Evolutionary conservation across 805 yeast genomes (phyloP), one percentile per base, ranked within the genome.

Genomic region (Saturnispora diversa): DNA sequence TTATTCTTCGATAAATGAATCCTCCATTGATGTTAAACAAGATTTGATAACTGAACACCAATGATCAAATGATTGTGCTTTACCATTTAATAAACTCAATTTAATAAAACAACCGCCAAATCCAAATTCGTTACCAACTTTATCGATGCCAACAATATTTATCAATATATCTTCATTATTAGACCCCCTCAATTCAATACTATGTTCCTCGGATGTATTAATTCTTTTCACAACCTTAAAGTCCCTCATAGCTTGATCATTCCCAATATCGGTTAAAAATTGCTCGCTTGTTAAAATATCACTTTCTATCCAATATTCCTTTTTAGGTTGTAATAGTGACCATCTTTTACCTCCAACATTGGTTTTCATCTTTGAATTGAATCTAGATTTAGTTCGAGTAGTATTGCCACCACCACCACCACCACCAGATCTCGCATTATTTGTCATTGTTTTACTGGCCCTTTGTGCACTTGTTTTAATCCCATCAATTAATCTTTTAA

Each of bases 81-180:
- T 39, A 2, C 62, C 61, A 4, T 45, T 45, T 8, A 48, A 22
- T 34, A 50, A 55, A 6, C 39, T 27, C 16, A 59, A 32, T 15
- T 51, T 54, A 6, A 58, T 41, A 23, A 53, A 53, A 39, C 63
- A 58, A 3, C 64, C 64, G 4, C 58, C 52, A 37, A 59, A 59
- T 12, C 63, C 64, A 43, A 44, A 58, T 31, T 58, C 60, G 11
- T 44, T 40, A 3, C 62, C 63, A 13, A 55, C 52, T 22, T 51
- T 55, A 27, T 52, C 55, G 25, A 52, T 52, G 6, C 49, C 34
- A 21, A 54, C 59, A 21, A 53, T 36, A 9, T 47, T 40, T 21
- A 59, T 44, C 5, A 21, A 15, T 6, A 25, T 11, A 3, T 43
- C 20, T 40, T 41, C 26, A 34, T 44, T n/a, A 25, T 35, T 5